These are phyloP conservation scores for Globisporangium cederbergense DNA, from an alignment of 352 stramenopile species.

Conservation along the genomic window DNA sequence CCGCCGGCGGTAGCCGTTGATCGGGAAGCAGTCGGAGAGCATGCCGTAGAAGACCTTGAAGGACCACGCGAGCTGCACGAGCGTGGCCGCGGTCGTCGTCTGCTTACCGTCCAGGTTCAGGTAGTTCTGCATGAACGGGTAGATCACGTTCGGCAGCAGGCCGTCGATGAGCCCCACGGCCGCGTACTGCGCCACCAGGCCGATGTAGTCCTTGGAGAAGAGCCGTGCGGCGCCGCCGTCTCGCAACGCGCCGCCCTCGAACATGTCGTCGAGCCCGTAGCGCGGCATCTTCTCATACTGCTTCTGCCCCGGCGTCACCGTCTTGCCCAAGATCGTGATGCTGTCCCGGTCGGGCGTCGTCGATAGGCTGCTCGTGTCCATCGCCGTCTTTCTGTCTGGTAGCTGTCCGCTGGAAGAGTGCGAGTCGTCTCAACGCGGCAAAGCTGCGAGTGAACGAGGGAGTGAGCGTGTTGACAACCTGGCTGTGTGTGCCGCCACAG, in stretches of 20 bases:
- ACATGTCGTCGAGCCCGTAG: conserved; percentile 15
- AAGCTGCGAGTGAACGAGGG: not conserved
- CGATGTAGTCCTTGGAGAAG: conserved; percentile 21
- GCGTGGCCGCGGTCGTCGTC: conserved; percentile 31
- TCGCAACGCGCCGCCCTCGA: conserved; percentile 26
- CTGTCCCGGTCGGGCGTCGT: conserved; percentile 18
- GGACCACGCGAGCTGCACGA: conserved; percentile 43
- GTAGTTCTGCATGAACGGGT: conserved; percentile 36
- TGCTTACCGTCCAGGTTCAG: conserved; percentile 34
- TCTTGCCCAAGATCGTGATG: conserved; percentile 17
- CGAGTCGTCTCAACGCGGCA: conserved; percentile 6
- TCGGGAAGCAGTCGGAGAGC: conserved; percentile 50
- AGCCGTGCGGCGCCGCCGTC: conserved; percentile 15
- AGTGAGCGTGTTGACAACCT: no score
- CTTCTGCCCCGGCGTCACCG: conserved; percentile 10
- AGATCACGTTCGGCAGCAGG: conserved; percentile 17
- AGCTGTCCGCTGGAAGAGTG: not conserved
- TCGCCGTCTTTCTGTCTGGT: not conserved
- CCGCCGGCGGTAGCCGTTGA: conserved; percentile 45
- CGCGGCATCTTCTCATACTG: conserved; percentile 12
- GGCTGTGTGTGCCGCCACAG: no score
- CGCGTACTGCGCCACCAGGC: conserved; percentile 22
- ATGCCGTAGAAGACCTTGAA: conserved; percentile 64
- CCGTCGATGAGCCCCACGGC: conserved; percentile 24
- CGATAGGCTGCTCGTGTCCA: conserved; percentile 5